Percentiles rank a stretch among this genome's conserved stretches.
Evolutionary conservation across 2,329 filamentous ascomycete genomes (phyloP).

Genomic region (Penicillium sp.): DNA sequence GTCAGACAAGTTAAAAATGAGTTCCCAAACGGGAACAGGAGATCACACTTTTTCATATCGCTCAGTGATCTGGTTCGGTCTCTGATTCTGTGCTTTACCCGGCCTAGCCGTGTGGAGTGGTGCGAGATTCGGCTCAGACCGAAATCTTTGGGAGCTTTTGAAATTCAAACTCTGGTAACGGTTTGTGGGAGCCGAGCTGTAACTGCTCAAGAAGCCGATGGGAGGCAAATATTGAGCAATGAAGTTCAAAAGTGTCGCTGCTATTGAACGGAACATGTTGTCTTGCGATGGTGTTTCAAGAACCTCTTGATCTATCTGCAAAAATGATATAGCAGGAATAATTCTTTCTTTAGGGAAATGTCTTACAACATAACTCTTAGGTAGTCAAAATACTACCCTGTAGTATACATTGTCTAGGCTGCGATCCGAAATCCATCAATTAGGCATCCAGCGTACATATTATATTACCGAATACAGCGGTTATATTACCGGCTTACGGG

Average conservation of each 20-base stretch:
- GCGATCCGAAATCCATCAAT: too few relatives aligned
- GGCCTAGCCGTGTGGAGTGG: background rate
- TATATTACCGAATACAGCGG: too few relatives aligned
- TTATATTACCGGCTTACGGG: too few relatives aligned
- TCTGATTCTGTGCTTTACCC: background rate
- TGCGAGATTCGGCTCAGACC: background rate
- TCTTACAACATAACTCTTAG: background rate
- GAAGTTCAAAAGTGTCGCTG: background rate
- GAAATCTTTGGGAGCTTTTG: background rate
- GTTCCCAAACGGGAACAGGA: background rate
- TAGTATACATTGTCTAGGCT: too few relatives aligned
- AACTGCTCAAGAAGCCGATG: background rate
- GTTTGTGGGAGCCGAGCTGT: background rate
- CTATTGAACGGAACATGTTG: background rate
- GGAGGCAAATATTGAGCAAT: background rate
- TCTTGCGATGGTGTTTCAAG: background rate
- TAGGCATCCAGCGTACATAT: too few relatives aligned
- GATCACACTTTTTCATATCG: background rate
- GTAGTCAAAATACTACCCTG: background rate
- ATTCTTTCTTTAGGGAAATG: background rate
- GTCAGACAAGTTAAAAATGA: background rate
- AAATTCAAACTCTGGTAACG: background rate
- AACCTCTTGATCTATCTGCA: background rate
- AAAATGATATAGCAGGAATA: background rate
- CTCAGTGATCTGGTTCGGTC: background rate